These are phyloP conservation scores for Xylaria intraflava DNA, from an alignment of 495 filamentous ascomycete species.

Conservation along the genomic window DNA sequence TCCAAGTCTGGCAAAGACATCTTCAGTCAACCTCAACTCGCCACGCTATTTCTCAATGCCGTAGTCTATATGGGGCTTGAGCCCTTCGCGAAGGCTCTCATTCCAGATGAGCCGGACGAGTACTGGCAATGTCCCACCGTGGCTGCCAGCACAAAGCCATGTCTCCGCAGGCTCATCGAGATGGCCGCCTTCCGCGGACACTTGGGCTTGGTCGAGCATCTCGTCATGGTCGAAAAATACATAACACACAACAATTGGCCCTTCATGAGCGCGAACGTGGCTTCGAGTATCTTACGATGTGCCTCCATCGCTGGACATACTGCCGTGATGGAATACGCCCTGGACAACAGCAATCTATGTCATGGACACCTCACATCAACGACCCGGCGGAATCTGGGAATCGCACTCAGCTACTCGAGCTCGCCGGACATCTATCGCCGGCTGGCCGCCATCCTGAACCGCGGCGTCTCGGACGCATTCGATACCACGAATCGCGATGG, in stretches of 20 bases:
- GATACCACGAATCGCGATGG: conserved; percentile 3
- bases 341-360: conserved; percentile 9
- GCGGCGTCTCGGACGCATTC: background rate
- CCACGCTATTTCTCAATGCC: conserved; percentile 13
- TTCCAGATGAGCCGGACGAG: conserved; percentile 8
- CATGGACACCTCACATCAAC: conserved; percentile 1
- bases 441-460: conserved; percentile 2
- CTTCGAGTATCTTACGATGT: conserved; percentile 6
- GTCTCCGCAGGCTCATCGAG: conserved; percentile 8
- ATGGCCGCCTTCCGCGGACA: conserved; percentile 11
- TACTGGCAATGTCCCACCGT: conserved; percentile 14
- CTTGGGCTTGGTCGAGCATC: conserved; percentile 6
- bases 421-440: background rate
- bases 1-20: conserved; percentile 7
- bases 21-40: conserved; percentile 8
- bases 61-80: conserved; percentile 10
- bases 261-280: conserved; percentile 7
- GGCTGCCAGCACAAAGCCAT: conserved; percentile 10
- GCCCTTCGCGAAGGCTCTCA: conserved; percentile 12
- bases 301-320: conserved; percentile 3
- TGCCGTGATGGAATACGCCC: conserved; percentile 4
- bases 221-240: conserved; percentile 6
- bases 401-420: conserved; percentile 5
- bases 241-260: conserved; percentile 1
- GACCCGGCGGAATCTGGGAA: conserved; percentile 6